Base-by-base conservation (phyloP, 495 filamentous ascomycete species). In the Penicillium psychrofluorescens region DNA sequence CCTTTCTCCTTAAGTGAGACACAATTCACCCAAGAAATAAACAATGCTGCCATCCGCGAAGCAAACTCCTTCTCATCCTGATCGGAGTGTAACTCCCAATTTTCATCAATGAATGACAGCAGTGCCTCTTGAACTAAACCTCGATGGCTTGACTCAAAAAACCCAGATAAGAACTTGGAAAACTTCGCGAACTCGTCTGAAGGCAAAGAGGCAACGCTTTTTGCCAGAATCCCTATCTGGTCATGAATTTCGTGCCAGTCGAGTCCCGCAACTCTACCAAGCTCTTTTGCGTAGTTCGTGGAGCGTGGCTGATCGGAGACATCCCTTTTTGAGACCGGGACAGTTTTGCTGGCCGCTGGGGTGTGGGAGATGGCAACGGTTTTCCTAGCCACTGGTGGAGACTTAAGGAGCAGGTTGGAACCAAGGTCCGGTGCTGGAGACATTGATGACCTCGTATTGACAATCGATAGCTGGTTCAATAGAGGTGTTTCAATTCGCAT, bases 1-100 rank as follows among this genome's bases (percentile, higher is more conserved):
- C 22, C 22, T 22, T 22, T 22, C 22, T 22, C 22, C 22, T 22
- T 22, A 59, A 61, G 32, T 9, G 32, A 34, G 32, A 22, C 22
- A 22, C 22, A 6, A 34, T 34, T 34, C 10, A 34, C n/a, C 32
- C 32, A 34, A 34, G 32, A 34, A 3, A 34, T 10, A 12, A 34
- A 34, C 1, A 34, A 34, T 0, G 32, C 32, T 6, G 10, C 32
- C 32, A 12, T 34, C 1, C 32, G 32, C 32, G n/a, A 11, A 10
- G 32, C 32, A 34, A 34, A 12, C 32, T 34, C n/a, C 10, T 34
- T 34, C n/a, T 34, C 32, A 34, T 11, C 10, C 10, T 34, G 2
- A 12, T 34, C 32, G 22, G 22, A 4, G 22, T 22, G 22, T 22
- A 22, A 22, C 22, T 22, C 22, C 22, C 22, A 22, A 4, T 22